Evolutionary conservation across 2,329 filamentous ascomycete genomes (phyloP), one percentile per base, ranked within the genome.

Genomic region (Fusarium siculi): DNA sequence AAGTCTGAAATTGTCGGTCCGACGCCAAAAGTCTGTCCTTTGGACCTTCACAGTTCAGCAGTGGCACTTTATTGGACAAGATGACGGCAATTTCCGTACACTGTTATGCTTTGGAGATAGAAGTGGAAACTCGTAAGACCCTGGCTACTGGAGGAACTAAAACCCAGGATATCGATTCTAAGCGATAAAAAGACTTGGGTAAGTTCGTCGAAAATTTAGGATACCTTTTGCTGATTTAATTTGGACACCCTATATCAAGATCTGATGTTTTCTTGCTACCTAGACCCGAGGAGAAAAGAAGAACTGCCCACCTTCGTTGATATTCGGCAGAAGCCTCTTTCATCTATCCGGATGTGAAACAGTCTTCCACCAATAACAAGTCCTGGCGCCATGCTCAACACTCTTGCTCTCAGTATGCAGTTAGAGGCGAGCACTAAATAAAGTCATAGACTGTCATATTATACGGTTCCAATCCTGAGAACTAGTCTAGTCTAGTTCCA

Each of bases 391-490:
- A 52, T 3, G 11, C 9, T 36, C 9, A 15, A 11, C 25, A 11
- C 11, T n/a, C 19, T 21, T 21, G 34, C 7, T 39, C n/a, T 28
- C 14, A 21, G 7, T 25, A 36, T 21, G 6, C 19, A 7, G 16
- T 11, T 25, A 5, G 5, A 21, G n/a, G 4, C 9, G 28, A 28
- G 28, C 28, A 9, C 28, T 28, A 28, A 25, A 36, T 10, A 2
- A 23, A 25, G 12, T 11, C 9, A 4, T 36, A 11, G n/a, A 10
- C 7, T 34, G 7, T 11, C 2, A 0, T 32, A 11, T 32, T 16
- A 11, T 2, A 16, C 23, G 6, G 18, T 21, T 9, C 16, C 18
- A 21, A 52, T 7, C 12, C 4, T 8, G 4, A 8, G 10, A 32
- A 7, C 10, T 15, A 19, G 4, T 5, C 8, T 52, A 11, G 16